A percentile compares a stretch with the other conserved stretches of the same genome.
Evolutionary conservation across 768 basidiomycete species (phyloP).

Genomic region (Lenzites betulinus): DNA sequence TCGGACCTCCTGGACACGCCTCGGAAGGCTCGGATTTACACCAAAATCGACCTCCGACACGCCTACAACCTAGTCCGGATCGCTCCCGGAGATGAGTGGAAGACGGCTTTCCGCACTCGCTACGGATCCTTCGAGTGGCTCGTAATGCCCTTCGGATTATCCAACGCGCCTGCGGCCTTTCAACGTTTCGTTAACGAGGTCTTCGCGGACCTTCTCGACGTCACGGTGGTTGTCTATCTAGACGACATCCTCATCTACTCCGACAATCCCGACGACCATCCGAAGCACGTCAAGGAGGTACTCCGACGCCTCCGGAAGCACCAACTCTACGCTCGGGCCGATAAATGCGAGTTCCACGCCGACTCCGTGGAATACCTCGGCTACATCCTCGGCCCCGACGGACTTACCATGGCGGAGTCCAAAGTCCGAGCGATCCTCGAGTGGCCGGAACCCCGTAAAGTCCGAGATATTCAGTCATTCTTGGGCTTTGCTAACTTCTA

Average conservation of each 20-base stretch:
- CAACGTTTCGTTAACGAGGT: conserved; percentile 18
- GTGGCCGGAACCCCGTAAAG: conserved; percentile 32
- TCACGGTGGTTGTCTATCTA: conserved; percentile 12
- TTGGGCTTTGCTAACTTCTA: conserved; percentile 39
- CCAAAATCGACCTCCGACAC: conserved; percentile 40
- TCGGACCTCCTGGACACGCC: conserved; percentile 31
- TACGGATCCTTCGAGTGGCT: conserved; percentile 36
- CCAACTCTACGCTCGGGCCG: conserved; percentile 32
- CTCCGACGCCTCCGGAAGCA: conserved; percentile 31
- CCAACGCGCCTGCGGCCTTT: conserved; percentile 1
- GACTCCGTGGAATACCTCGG: conserved; percentile 44
- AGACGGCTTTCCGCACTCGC: conserved; percentile 37
- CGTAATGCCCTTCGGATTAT: conserved; percentile 33
- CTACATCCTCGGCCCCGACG: conserved; percentile 35
- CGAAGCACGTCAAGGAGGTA: conserved; percentile 18
- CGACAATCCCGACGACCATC: conserved; percentile 17
- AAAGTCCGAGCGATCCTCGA: conserved; percentile 40
- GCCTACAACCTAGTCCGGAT: conserved; percentile 43
- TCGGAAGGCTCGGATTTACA: conserved; percentile 29
- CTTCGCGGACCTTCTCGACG: conserved; percentile 20
- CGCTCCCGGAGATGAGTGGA: conserved; percentile 33
- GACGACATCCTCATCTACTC: conserved; percentile 23
- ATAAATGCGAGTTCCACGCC: conserved; percentile 41
- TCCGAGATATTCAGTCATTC: conserved; percentile 36
- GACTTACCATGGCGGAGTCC: conserved; percentile 39